Evolutionary conservation across 1,284 basidiomycete species (phyloP), one percentile per base, ranked within the genome.

Genomic region (Xerocomus nothofagi): DNA sequence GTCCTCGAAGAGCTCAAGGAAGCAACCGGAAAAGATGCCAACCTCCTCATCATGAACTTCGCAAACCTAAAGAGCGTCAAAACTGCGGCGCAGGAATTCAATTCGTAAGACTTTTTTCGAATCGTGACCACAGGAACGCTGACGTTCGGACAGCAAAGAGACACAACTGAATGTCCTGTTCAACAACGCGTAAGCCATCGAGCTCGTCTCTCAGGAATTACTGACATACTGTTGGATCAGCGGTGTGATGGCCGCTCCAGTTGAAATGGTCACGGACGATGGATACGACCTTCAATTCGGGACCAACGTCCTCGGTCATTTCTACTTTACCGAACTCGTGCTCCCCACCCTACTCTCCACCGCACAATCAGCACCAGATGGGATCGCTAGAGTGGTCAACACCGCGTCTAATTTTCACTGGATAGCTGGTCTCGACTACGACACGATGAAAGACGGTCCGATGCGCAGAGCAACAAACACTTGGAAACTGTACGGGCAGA

Each of bases 261-360:
- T 66, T 1, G 71, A 73, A 11, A 52, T 60, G 37, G 55, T 73
- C 43, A 82, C 82, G 0, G 62, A 60, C 12, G 75, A 83, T 37
- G 78, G 77, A 2, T 80, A 78, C 53, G 78, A 83, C 41, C 61
- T 82, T 15, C 80, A 82, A 54, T 81, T 80, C 45, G 82, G 80
- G 3, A 80, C 78, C 7, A 84, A 83, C 52, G 70, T 73, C 18
- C 60, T 82, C 23, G 75, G 75, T 66, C 78, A 75, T 64, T 78
- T 74, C 56, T 74, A 73, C 50, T 72, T 85, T 47, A 79, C 81
- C 4, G 62, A 69, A 17, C 66, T 74, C 4, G 72, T 82, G 31
- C 62, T 81, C 2, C 78, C 79, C 0, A 55, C 66, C 1, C 68
- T 81, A 11, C 60, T 72, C 11, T 49, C 64, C 4, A 69, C 72